Base-by-base conservation (phyloP, 2,329 filamentous ascomycete species). In the Camillea tinctor region DNA sequence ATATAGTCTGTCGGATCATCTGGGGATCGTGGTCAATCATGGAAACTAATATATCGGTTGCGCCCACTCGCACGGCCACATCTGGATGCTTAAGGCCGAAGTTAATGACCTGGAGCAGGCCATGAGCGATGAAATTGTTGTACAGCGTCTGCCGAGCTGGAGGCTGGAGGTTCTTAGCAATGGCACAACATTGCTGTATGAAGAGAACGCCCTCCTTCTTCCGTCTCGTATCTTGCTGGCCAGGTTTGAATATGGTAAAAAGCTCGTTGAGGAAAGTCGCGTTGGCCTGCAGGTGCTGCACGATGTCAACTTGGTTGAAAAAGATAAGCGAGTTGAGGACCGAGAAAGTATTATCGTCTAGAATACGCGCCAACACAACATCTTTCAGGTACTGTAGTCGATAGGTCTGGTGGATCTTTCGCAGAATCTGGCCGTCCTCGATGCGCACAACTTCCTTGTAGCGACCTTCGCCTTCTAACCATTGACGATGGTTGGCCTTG, bases 281-380 rank as follows among this genome's bases (percentile, higher is more conserved):
- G 69, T 97, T 97, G 23, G 82, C 83, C 75, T 97, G 93, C n/a
- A 99, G 82, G 76, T 98, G 92, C 71, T 94, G 91, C 54, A 99
- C 90, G 72, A 99, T 97, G 72, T 98, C 95, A 69, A 98, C 93
- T 78, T 99, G 95, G 78, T 98, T 95, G 82, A 96, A 99, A 80
- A 97, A 99, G 67, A 99, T 99, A 68, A 98, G 84, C 55, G 93
- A 97, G 77, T 98, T 99, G 65, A 99, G 87, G 23, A 98, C 93
- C 22, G 92, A 96, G 75, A 98, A 99, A 20, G 95, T 99, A 54
- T 94, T 94, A 74, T 99, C 95, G 76, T 99, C 95, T 62, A 99
- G 83, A 64, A 99, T 98, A 64, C 95, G 88, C 26, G 95, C 95
- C 50, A 99, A 84, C 1, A 98, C 94, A n/a, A 99, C 95, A 71